phyloP scores from a whole-genome alignment of 768 basidiomycete genomes.

The Trichaptum fuscoviolaceum region DNA sequence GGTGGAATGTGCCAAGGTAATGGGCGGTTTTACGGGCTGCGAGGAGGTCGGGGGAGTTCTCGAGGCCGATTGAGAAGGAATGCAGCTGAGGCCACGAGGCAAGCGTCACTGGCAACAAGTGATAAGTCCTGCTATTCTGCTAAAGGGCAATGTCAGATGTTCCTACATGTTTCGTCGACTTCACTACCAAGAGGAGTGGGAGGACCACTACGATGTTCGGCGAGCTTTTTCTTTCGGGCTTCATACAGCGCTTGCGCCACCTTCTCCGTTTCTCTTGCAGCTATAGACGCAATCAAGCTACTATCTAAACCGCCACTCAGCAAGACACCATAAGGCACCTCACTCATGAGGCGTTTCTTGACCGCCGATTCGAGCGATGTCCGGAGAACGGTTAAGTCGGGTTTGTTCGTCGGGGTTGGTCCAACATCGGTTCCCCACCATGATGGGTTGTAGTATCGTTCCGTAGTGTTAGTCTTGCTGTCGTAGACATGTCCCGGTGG shows the following conservation, averaged over 20 bases:
- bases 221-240: constrained; percentile 54
- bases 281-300: constrained; percentile 92
- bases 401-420: constrained; percentile 50
- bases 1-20: constrained; percentile 91
- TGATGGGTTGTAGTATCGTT: constrained; percentile 79
- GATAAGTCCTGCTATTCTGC: constrained; percentile 7
- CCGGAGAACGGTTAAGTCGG: constrained; percentile 66
- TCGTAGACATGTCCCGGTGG: constrained; percentile 97
- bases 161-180: constrained; percentile 49
- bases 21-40: constrained; percentile 92
- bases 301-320: constrained; percentile 94
- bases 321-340: constrained; percentile 96
- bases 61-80: constrained; percentile 95
- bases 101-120: constrained; percentile 50
- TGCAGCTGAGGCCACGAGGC: constrained; percentile 94
- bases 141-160: constrained; percentile 4
- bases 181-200: constrained; percentile 40
- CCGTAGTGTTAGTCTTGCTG: constrained; percentile 70
- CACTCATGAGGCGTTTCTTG: constrained; percentile 92
- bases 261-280: constrained; percentile 92
- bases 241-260: constrained; percentile 76
- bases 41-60: constrained; percentile 90
- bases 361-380: constrained; percentile 88
- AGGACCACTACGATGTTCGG: constrained; percentile 50
- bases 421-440: constrained; percentile 85